phyloP scores from a whole-genome alignment of 2,329 filamentous ascomycete genomes.

The Dactylellina leptospora region DNA sequence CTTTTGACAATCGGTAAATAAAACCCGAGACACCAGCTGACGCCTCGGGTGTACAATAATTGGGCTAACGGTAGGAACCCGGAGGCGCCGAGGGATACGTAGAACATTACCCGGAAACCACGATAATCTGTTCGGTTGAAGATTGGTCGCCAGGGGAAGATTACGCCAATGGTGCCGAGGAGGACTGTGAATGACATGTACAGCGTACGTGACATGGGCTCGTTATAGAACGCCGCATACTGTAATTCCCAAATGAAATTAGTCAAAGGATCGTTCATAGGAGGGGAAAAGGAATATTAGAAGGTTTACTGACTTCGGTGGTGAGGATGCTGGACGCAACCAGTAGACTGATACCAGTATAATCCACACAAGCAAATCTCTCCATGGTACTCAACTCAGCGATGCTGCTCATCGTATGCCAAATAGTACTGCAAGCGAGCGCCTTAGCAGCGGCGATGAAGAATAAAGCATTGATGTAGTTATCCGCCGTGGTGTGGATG shows the following conservation, averaged over 20 bases:
- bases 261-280: background rate
- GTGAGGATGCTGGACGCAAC: conserved; percentile 98
- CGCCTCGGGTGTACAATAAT: conserved; percentile 77
- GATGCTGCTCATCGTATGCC: conserved; percentile 99
- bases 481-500: conserved; percentile 83
- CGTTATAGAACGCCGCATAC: conserved; percentile 98
- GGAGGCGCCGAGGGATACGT: conserved; percentile 83
- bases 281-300: background rate
- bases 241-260: conserved; percentile 67
- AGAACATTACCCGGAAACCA: conserved; percentile 91
- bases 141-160: conserved; percentile 92
- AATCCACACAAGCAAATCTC: conserved; percentile 96
- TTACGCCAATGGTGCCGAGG: conserved; percentile 84
- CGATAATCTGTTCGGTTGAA: conserved; percentile 93
- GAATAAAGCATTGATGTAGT: conserved; percentile 91
- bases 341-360: conserved; percentile 93
- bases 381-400: conserved; percentile 89
- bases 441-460: conserved; percentile 97
- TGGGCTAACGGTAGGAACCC: conserved; percentile 90
- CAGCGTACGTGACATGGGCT: conserved; percentile 82
- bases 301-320: conserved; percentile 68
- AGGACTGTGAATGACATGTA: conserved; percentile 85
- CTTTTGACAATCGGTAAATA: conserved; percentile 89
- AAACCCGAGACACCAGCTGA: conserved; percentile 84
- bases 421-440: conserved; percentile 91